Evolutionary conservation across 1,284 basidiomycete species (phyloP).

Genomic region (Cystobasidium sp.): DNA sequence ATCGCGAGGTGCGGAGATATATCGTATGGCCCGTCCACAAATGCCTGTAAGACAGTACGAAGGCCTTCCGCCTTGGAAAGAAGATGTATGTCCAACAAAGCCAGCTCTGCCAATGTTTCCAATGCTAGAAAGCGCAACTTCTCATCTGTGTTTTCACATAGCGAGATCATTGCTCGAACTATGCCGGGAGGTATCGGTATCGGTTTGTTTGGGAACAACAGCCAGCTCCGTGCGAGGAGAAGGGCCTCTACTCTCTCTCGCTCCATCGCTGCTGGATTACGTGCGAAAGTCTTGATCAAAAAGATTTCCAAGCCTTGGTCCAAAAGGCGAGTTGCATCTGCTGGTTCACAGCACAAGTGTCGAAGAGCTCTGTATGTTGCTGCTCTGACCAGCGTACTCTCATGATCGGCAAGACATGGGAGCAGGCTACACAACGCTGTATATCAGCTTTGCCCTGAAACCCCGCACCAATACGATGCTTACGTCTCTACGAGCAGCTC

Average conservation of each 20-base stretch:
- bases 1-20: conserved; percentile 81
- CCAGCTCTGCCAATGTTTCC: conserved; percentile 87
- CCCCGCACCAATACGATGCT: too few species aligned
- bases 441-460: not conserved
- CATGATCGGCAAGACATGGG: conserved; percentile 75
- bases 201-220: not conserved
- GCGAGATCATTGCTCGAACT: conserved; percentile 84
- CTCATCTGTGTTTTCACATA: conserved; percentile 91
- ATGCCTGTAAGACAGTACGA: conserved; percentile 79
- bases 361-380: conserved; percentile 85
- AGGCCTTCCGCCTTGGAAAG: conserved; percentile 82
- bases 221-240: conserved; percentile 17
- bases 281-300: conserved; percentile 67
- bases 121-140: conserved; percentile 81
- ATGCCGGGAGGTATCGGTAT: conserved; percentile 67
- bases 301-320: conserved; percentile 76
- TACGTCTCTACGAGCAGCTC: conserved; percentile 31
- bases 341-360: conserved; percentile 73
- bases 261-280: conserved; percentile 31
- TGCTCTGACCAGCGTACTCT: conserved; percentile 76
- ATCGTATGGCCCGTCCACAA: conserved; percentile 86
- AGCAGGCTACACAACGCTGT: conserved; percentile 63
- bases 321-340: conserved; percentile 66
- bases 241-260: conserved; percentile 28
- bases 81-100: conserved; percentile 76